Evolutionary conservation across 352 stramenopile genomes (phyloP).

Genomic region (Pythium biforme): DNA sequence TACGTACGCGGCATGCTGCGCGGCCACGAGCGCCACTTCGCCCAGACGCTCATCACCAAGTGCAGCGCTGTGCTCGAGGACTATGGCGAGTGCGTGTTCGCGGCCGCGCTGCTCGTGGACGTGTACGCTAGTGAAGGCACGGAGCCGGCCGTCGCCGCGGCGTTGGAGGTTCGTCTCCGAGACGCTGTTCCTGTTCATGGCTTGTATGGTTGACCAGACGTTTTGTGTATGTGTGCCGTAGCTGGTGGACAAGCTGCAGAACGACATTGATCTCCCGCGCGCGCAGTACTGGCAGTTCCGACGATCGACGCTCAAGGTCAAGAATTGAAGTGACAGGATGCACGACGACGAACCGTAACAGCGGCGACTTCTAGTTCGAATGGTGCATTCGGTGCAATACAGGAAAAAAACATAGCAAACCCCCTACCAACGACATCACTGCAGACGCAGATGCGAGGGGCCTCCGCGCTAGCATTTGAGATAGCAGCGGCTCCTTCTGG

Average conservation of each 20-base stretch:
- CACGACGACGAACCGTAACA: neutral
- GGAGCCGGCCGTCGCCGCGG: constrained; percentile 36
- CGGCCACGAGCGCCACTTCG: constrained; percentile 49
- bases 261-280: constrained; percentile 69
- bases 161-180: constrained; percentile 31
- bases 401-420: constrained; percentile 24
- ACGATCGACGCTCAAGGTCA: constrained; percentile 41
- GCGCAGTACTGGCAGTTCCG: constrained; percentile 77
- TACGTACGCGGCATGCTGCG: constrained; percentile 77
- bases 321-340: constrained; percentile 26
- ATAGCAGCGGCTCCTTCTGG: neutral
- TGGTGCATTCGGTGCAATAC: constrained; percentile 19
- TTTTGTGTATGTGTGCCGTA: constrained; percentile 25
- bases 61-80: constrained; percentile 36
- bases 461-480: neutral
- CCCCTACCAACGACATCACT: neutral
- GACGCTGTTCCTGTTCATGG: neutral
- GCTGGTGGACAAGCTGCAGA: constrained; percentile 66
- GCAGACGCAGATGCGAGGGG: neutral
- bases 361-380: constrained; percentile 9
- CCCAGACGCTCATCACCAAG: constrained; percentile 40
- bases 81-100: constrained; percentile 66
- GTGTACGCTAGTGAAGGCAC: constrained; percentile 56
- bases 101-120: constrained; percentile 69
- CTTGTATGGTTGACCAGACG: neutral